These are phyloP conservation scores for Hymenoscyphus occultus DNA, from an alignment of 2,329 filamentous ascomycete species.

Conservation along the genomic window DNA sequence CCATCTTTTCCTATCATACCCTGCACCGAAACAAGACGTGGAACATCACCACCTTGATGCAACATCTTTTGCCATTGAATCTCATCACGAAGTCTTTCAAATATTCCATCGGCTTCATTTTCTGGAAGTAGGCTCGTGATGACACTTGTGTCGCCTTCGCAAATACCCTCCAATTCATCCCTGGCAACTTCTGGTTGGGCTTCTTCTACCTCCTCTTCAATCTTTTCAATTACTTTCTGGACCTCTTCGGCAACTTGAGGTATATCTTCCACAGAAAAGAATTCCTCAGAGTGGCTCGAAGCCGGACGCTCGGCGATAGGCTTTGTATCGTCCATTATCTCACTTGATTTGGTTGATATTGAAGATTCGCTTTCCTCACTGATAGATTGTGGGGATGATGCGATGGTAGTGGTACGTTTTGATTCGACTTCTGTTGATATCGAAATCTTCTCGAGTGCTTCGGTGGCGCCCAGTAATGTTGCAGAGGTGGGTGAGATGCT, in stretches of 20 bases:
- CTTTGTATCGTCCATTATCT: neutral
- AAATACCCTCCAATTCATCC: conserved; percentile 46
- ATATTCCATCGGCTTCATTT: conserved; percentile 56
- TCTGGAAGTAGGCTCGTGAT: conserved; percentile 66
- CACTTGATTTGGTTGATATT: neutral
- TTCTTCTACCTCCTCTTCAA: neutral
- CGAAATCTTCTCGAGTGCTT: conserved; percentile 17
- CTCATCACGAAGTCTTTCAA: conserved; percentile 68
- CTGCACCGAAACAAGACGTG: conserved; percentile 86
- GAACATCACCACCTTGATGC: conserved; percentile 87
- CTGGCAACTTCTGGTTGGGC: neutral
- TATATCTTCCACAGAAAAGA: neutral
- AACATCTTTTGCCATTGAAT: conserved; percentile 89
- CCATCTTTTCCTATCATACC: conserved; percentile 67
- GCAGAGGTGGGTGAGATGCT: conserved; percentile 18
- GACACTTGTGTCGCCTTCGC: conserved; percentile 78
- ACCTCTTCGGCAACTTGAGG: neutral
- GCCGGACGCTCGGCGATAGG: neutral
- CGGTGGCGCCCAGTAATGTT: conserved; percentile 17
- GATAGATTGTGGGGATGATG: neutral
- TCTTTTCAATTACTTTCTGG: neutral
- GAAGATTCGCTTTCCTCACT: neutral
- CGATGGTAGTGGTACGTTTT: neutral
- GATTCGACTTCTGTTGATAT: neutral
- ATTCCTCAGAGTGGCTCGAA: neutral